phyloP scores from a whole-genome alignment of 768 basidiomycete genomes.

The Clavulina sp. region DNA sequence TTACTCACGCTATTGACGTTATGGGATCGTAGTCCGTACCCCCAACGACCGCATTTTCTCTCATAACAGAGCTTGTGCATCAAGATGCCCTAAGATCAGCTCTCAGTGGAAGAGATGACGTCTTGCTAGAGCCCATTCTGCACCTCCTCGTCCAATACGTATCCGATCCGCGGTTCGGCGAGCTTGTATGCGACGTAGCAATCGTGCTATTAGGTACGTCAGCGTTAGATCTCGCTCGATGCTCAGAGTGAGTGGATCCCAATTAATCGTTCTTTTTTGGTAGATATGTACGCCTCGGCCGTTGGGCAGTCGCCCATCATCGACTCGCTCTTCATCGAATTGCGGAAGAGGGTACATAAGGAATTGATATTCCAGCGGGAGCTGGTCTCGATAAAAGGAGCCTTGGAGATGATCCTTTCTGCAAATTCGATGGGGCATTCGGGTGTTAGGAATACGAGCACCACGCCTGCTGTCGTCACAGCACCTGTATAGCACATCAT shows the following conservation, averaged over 20 bases:
- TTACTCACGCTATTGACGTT: constrained; percentile 4
- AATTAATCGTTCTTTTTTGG: constrained; percentile 6
- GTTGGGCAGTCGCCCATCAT: constrained; percentile 90
- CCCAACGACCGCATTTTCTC: constrained; percentile 70
- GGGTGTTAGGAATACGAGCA: too few relatives aligned
- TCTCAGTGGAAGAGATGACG: constrained; percentile 80
- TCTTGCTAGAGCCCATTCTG: constrained; percentile 83
- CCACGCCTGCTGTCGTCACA: too few relatives aligned
- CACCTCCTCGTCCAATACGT: constrained; percentile 70
- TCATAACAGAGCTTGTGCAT: constrained; percentile 85
- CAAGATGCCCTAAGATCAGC: constrained; percentile 79
- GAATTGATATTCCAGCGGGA: constrained; percentile 85
- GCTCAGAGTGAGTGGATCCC: background rate
- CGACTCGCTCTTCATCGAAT: constrained; percentile 63
- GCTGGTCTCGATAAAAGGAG: constrained; percentile 63
- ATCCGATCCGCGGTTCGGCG: constrained; percentile 83
- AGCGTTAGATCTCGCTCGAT: background rate
- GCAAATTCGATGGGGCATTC: constrained; percentile 22
- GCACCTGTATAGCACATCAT: too few relatives aligned
- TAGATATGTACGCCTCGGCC: constrained; percentile 83
- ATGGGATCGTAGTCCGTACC: constrained; percentile 49
- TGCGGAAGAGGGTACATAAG: constrained; percentile 67
- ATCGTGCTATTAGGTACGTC: constrained; percentile 64
- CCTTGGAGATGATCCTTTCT: constrained; percentile 78
- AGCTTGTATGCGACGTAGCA: constrained; percentile 66